Conservation (phyloP, 1,284 basidiomycete genomes). For the Ustilago tritici region DNA sequence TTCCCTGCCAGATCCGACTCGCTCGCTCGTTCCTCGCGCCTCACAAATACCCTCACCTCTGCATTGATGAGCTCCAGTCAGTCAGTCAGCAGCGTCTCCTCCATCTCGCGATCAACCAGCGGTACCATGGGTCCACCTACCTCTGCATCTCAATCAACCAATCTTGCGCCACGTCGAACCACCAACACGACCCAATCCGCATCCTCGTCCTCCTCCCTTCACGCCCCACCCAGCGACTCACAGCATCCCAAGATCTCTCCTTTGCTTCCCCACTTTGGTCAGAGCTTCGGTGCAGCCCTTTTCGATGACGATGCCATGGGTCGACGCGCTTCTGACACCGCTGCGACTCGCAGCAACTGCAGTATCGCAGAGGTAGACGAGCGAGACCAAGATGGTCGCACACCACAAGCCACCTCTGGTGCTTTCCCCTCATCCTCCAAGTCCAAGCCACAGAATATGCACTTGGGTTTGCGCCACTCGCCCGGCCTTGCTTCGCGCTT, state of each 20-base stretch:
- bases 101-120: conserved; percentile 37
- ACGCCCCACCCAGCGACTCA: neutral
- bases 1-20: conserved; percentile 45
- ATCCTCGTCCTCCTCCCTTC: neutral
- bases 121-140: conserved; percentile 45
- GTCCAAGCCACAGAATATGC: conserved; percentile 33
- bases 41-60: conserved; percentile 14
- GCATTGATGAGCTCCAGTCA: conserved; percentile 27
- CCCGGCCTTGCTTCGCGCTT: conserved; percentile 51
- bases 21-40: conserved; percentile 26
- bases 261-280: conserved; percentile 46
- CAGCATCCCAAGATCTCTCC: conserved; percentile 33
- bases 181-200: conserved; percentile 1
- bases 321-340: conserved; percentile 8
- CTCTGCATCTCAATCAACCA: conserved; percentile 32
- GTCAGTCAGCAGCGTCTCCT: conserved; percentile 26
- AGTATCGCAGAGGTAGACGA: conserved; percentile 41
- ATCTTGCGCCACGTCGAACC: conserved; percentile 11
- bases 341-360: conserved; percentile 19
- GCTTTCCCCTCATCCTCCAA: conserved; percentile 24
- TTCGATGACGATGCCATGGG: conserved; percentile 25
- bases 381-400: conserved; percentile 19
- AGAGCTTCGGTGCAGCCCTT: conserved; percentile 35
- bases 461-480: conserved; percentile 40
- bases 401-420: conserved; percentile 29